A percentile compares a stretch with the other conserved stretches of the same genome.
Conservation (phyloP, 1,139 yeast genomes). For the Diutina ranongensis region DNA sequence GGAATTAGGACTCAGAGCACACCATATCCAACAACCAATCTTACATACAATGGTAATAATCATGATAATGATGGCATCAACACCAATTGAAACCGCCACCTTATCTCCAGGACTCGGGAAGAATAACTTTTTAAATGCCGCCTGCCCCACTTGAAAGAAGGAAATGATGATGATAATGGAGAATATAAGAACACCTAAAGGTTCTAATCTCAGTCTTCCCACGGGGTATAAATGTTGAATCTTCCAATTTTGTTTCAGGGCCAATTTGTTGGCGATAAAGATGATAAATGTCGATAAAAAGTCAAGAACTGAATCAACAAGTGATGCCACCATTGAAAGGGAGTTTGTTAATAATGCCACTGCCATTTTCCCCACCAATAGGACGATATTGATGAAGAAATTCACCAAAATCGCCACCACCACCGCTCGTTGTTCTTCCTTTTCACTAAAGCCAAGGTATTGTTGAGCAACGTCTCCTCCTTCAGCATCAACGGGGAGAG, state of each 20-base stretch:
- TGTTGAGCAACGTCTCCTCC: slow-evolving; percentile 12
- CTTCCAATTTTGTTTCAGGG: slow-evolving; percentile 44
- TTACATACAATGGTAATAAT: slow-evolving; percentile 48
- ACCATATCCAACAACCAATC: slow-evolving; percentile 53
- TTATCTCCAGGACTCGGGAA: slow-evolving; percentile 19
- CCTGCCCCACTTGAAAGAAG: slow-evolving; percentile 63
- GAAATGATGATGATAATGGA: slow-evolving; percentile 62
- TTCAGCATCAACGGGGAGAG: not conserved
- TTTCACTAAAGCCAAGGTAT: slow-evolving; percentile 36
- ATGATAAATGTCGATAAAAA: slow-evolving; percentile 67
- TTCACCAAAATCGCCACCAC: slow-evolving; percentile 55
- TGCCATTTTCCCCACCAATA: slow-evolving; percentile 48
- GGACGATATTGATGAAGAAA: slow-evolving; percentile 46
- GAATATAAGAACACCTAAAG: slow-evolving; percentile 67
- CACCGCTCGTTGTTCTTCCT: slow-evolving; percentile 33
- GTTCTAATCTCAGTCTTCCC: slow-evolving; percentile 64
- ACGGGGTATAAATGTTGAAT: slow-evolving; percentile 44
- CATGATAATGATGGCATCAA: slow-evolving; percentile 52
- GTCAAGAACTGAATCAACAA: slow-evolving; percentile 67
- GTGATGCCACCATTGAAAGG: slow-evolving; percentile 65
- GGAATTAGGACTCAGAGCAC: slow-evolving; percentile 49
- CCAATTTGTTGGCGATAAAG: slow-evolving; percentile 48
- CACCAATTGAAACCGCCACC: slow-evolving; percentile 37
- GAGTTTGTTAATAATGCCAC: slow-evolving; percentile 61
- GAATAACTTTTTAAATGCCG: slow-evolving; percentile 33